Conservation (phyloP, 495 filamentous ascomycete species). For the Sporormia fimetaria region DNA sequence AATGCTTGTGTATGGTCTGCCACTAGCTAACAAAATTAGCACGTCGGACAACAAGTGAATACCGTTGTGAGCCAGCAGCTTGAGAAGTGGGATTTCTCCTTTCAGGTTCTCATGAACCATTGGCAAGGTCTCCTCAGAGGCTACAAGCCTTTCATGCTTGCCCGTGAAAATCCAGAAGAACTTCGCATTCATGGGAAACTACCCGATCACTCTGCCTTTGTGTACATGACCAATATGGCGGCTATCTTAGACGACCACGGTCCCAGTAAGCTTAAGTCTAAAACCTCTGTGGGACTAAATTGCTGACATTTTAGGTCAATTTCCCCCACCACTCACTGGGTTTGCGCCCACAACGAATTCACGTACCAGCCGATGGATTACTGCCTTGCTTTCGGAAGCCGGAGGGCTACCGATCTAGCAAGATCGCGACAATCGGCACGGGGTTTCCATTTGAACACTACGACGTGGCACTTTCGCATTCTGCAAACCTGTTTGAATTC, state of each 20-base stretch:
- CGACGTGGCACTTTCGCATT: background rate
- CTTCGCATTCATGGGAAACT: conserved; percentile 6
- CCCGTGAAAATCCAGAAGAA: conserved; percentile 18
- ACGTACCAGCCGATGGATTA: no score
- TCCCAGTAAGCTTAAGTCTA: conserved; percentile 1
- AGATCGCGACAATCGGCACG: background rate
- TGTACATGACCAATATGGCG: conserved; percentile 6
- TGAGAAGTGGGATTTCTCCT: conserved; percentile 14
- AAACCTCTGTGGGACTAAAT: no score
- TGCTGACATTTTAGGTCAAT: no score
- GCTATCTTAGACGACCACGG: conserved; percentile 5
- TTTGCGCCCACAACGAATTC: no score
- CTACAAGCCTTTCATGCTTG: conserved; percentile 20
- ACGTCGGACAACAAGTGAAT: conserved; percentile 12
- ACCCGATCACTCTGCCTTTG: conserved; percentile 2
- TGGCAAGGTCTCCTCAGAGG: conserved; percentile 14
- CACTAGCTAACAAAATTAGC: conserved; percentile 9
- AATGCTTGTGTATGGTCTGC: background rate
- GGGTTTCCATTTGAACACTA: background rate
- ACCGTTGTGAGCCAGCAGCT: conserved; percentile 17
- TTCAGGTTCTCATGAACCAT: conserved; percentile 11
- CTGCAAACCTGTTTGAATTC: background rate
- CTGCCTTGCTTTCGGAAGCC: no score
- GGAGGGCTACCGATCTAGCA: no score
- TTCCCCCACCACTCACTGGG: no score